Base-by-base conservation (phyloP, 805 yeast genomes). In the Candida railenensis region DNA sequence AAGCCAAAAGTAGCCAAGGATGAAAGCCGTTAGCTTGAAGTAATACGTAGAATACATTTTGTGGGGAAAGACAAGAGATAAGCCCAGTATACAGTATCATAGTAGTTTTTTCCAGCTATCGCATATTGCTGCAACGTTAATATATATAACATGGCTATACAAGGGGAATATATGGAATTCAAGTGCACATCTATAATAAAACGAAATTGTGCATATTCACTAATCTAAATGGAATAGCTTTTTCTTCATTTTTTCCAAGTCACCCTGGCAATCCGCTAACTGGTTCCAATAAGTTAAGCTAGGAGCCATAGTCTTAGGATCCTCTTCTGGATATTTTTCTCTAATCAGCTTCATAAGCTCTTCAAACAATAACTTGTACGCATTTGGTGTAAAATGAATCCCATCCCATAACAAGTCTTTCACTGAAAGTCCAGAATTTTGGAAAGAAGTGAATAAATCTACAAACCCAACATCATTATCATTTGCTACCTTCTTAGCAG, bases 361-460 rank as follows among this genome's bases (percentile, higher is more conserved):
- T 37, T 67, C 77, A 50, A 61, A 82, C 50, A 77, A 62, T 7
- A 83, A 42, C 45, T 66, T 59, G 62, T 85, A 85, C 0, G 81
- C 84, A 25, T 63, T 57, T 0, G 80, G 79, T 2, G 77, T 67
- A 59, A 69, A 85, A 61, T 86, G 91, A 37, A 86, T 59, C 3
- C 90, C 90, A 53, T 78, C 82, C 12, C 40, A 32, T 14, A 73
- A 53, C 37, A 66, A 46, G 4, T 73, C 73, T 2, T 64, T 62
- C 2, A 71, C 65, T 43, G 66, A 60, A 3, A 62, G 67, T 3
- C 69, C 60, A 19, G 59, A 58, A 20, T 52, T 48, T 40, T 62
- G 52, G 50, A 84, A 76, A 0, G 66, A 67, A 2, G 65, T 48
- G 69, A 80, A 76, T 28, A 85, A 56, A 51, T 85, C 78, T 2